phyloP scores from a whole-genome alignment of 2,329 filamentous ascomycete species.

The Xylaria sp. region DNA sequence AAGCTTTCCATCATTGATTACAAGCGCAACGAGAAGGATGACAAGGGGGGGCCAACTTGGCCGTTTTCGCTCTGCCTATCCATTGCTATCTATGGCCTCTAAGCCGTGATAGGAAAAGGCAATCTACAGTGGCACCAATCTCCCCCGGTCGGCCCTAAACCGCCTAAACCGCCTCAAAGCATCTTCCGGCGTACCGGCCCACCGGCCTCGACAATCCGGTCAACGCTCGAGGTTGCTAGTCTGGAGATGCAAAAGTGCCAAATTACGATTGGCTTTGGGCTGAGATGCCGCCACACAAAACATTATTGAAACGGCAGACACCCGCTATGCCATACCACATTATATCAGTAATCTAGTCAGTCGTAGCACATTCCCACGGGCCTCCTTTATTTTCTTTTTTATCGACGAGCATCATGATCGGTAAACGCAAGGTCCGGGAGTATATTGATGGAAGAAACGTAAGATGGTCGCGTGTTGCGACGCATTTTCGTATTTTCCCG shows the following conservation, averaged over 20 bases:
- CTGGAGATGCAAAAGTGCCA: conserved; percentile 23
- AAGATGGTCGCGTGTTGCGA: conserved; percentile 2
- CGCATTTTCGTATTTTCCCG: not conserved
- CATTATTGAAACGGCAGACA: conserved; percentile 17
- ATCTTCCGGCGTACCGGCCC: conserved; percentile 33
- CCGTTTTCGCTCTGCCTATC: conserved; percentile 1
- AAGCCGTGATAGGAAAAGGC: conserved; percentile 11
- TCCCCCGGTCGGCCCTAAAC: not conserved
- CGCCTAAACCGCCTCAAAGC: conserved; percentile 8
- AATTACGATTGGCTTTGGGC: conserved; percentile 12
- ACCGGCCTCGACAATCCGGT: conserved; percentile 33
- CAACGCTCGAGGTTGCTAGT: conserved; percentile 15
- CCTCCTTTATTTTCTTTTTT: not conserved
- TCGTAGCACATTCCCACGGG: not conserved
- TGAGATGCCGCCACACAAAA: conserved; percentile 15
- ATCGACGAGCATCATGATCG: not conserved
- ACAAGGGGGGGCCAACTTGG: not conserved
- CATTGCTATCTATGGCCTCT: not conserved
- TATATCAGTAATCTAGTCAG: too few relatives aligned
- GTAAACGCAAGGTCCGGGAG: not conserved
- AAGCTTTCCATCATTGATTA: conserved; percentile 18
- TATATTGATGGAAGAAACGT: not conserved
- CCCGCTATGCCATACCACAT: too few relatives aligned
- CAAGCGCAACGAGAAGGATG: not conserved
- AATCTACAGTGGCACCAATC: not conserved